Base-by-base conservation (phyloP, 805 yeast genomes). In the Pichia ethanolica region DNA sequence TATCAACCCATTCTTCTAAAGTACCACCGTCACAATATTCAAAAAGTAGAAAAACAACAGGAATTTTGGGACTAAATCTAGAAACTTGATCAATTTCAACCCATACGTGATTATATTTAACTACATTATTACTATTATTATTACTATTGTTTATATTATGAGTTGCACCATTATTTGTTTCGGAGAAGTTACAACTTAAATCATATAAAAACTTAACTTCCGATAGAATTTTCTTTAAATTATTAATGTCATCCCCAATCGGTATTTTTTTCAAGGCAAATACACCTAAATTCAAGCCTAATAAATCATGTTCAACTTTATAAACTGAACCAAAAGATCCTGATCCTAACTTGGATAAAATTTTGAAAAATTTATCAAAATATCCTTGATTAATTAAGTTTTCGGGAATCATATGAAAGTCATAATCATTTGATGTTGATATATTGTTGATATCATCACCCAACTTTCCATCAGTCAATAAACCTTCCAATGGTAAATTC, bases 21-120 rank as follows among this genome's bases (percentile, higher is more conserved):
- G 88, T 88, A 0, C 96, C 97, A 13, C 96, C 96, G 45, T 80
- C 83, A 60, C 96, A 89, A 61, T 85, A 89, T 60, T 89, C 96
- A 63, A 86, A 91, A 12, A 89, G 68, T 9, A 89, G 85, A 58
- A 80, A 89, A 5, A 89, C 88, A 44, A 72, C 70, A 39, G 84
- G 73, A 49, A 83, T 68, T 57, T 72, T 64, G 35, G 83, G 79
- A 46, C 82, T 81, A 62, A 79, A 79, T 9, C 67, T 69, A 42
- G 75, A 70, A 32, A 75, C 61, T 20, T 69, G 64, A 39, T 77
- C 85, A 59, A 83, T 71, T 60, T 89, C 97, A 34, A 89, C 64
- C 97, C 97, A 89, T 28, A 89, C 96, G 65, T 89, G 97, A 60
- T 89, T 89, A 61, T 89, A 89, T 25, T 85, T 78, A 30, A 89